phyloP scores from a whole-genome alignment of 2,329 filamentous ascomycete species.

The Chaetothyriales sp. region DNA sequence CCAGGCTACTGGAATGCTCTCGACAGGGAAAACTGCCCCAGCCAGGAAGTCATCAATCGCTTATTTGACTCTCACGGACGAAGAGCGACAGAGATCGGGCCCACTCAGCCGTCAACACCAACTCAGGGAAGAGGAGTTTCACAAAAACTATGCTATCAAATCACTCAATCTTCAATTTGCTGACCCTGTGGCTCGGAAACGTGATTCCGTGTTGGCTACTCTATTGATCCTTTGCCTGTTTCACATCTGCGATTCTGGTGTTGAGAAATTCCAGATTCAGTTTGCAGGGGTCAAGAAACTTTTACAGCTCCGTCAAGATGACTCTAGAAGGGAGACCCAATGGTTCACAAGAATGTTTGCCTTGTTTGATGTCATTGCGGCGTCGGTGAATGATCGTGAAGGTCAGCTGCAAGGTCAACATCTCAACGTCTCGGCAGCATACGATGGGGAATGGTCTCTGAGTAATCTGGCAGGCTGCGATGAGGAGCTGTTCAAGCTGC shows the following conservation, averaged over 20 bases:
- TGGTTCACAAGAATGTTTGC: slow-evolving; percentile 93
- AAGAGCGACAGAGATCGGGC: slow-evolving; percentile 25
- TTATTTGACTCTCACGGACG: slow-evolving; percentile 28
- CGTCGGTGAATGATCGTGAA: slow-evolving; percentile 82
- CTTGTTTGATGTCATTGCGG: slow-evolving; percentile 86
- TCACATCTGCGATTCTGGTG: slow-evolving; percentile 81
- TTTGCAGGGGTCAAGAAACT: slow-evolving; percentile 88
- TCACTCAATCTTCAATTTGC: slow-evolving; percentile 73
- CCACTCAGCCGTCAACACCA: slow-evolving; percentile 41
- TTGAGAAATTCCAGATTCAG: slow-evolving; percentile 85
- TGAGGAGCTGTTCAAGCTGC: slow-evolving; percentile 68
- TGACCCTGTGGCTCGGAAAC: slow-evolving; percentile 56
- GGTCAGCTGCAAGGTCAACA: slow-evolving; percentile 55
- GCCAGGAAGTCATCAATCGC: slow-evolving; percentile 34
- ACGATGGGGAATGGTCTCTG: slow-evolving; percentile 53
- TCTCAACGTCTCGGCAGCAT: slow-evolving; percentile 48
- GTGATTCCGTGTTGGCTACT: slow-evolving; percentile 77
- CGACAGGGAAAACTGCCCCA: slow-evolving; percentile 37
- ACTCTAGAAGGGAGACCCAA: slow-evolving; percentile 35
- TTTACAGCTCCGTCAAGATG: slow-evolving; percentile 55
- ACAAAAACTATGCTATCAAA: slow-evolving; percentile 70
- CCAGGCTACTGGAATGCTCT: slow-evolving; percentile 40
- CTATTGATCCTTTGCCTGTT: slow-evolving; percentile 81
- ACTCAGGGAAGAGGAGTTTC: slow-evolving; percentile 61
- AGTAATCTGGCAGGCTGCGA: slow-evolving; percentile 86